Evolutionary conservation across 2,329 filamentous ascomycete genomes (phyloP).

Genomic region (Neofusicoccum cordaticola): DNA sequence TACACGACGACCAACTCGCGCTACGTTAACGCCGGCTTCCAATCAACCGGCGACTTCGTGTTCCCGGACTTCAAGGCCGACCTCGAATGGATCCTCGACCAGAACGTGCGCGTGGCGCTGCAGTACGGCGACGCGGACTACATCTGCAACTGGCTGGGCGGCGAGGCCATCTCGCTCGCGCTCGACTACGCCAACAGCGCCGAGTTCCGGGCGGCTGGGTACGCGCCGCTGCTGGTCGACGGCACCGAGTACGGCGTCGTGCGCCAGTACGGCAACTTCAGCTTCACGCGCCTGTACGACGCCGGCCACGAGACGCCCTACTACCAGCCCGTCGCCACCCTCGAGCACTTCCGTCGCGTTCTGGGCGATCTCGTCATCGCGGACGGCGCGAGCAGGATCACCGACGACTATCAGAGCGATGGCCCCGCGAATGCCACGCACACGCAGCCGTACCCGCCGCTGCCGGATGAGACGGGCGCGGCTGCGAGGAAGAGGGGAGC

Average conservation of each 20-base stretch:
- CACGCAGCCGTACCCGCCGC: slow-evolving; percentile 13
- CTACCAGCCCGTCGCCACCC: slow-evolving; percentile 12
- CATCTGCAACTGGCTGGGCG: slow-evolving; percentile 37
- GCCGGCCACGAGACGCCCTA: slow-evolving; percentile 51
- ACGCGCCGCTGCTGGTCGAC: slow-evolving; percentile 69
- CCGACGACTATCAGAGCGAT: neutral
- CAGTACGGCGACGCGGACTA: slow-evolving; percentile 38
- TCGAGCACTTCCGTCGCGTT: slow-evolving; percentile 1
- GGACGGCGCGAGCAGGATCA: neutral
- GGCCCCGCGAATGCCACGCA: slow-evolving; percentile 5
- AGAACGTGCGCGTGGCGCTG: slow-evolving; percentile 38
- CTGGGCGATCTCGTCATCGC: slow-evolving; percentile 1
- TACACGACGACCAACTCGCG: slow-evolving; percentile 51
- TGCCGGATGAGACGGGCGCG: slow-evolving; percentile 13
- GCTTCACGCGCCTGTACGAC: slow-evolving; percentile 52
- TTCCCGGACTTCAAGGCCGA: slow-evolving; percentile 56
- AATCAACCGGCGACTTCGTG: slow-evolving; percentile 53
- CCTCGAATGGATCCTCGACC: slow-evolving; percentile 40
- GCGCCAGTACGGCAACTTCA: slow-evolving; percentile 69
- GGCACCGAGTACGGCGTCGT: slow-evolving; percentile 62
- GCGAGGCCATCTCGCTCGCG: slow-evolving; percentile 46
- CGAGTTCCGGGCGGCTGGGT: slow-evolving; percentile 64
- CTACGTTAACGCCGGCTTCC: slow-evolving; percentile 52
- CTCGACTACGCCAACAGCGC: slow-evolving; percentile 19
- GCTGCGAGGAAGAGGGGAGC: neutral